A percentile compares a stretch with the other conserved stretches of the same genome.
These are phyloP conservation scores for Penicillium lividum DNA, from an alignment of 495 filamentous ascomycete species.

Conservation along the genomic window DNA sequence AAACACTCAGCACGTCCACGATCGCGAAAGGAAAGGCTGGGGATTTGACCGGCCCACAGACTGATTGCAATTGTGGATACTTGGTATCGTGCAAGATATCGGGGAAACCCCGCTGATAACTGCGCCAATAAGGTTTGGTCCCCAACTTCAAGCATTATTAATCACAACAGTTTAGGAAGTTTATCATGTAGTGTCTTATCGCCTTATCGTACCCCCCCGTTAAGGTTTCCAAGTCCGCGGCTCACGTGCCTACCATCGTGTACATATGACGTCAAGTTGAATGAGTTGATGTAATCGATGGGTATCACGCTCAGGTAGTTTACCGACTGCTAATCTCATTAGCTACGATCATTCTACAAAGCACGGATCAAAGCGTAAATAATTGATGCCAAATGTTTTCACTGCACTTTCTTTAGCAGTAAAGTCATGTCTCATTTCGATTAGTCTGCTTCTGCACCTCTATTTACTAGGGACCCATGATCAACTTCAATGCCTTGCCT, in stretches of 20 bases:
- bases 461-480: neutral
- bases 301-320: no score
- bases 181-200: neutral
- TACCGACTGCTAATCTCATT: no score
- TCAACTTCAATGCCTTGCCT: conserved; percentile 22
- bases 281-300: no score
- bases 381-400: no score
- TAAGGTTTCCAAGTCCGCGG: neutral
- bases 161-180: neutral
- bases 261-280: no score
- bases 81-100: neutral
- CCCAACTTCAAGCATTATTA: conserved; percentile 1
- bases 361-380: no score
- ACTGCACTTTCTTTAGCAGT: no score
- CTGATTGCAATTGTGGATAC: conserved; percentile 2
- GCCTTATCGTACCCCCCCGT: neutral
- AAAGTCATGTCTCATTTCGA: neutral
- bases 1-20: neutral
- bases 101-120: conserved; percentile 13
- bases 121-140: neutral
- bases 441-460: neutral
- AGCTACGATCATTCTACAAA: no score
- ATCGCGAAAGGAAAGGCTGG: neutral
- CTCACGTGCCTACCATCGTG: neutral
- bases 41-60: neutral